Percentiles rank a stretch among this genome's conserved stretches.
phyloP scores from a whole-genome alignment of 257 asterid genomes.

The Catharanthus roseus region DNA sequence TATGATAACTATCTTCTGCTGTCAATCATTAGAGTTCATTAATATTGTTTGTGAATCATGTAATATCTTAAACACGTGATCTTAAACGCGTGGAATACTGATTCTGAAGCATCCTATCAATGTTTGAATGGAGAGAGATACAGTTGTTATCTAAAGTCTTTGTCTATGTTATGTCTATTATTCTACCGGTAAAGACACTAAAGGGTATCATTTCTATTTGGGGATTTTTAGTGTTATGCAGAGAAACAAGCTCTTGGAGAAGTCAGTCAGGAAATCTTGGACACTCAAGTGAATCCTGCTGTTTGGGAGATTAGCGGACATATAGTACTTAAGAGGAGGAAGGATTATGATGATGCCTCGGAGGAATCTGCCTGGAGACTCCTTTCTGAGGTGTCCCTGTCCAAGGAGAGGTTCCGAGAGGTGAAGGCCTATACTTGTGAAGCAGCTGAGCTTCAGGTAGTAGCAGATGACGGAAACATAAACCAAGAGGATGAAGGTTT shows the following conservation, averaged over 20 bases:
- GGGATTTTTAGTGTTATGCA: constrained; percentile 35
- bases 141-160: not conserved
- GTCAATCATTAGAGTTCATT: not conserved
- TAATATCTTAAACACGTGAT: too few species aligned
- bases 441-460: constrained; percentile 40
- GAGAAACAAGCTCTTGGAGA: constrained; percentile 65
- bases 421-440: constrained; percentile 29
- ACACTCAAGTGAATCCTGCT: constrained; percentile 74
- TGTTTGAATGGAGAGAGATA: not conserved
- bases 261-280: constrained; percentile 47
- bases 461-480: constrained; percentile 13
- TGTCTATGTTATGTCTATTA: not conserved
- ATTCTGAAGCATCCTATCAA: not conserved
- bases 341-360: constrained; percentile 57
- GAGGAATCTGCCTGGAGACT: constrained; percentile 55
- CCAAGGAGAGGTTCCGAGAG: constrained; percentile 43
- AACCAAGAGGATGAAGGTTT: constrained; percentile 21
- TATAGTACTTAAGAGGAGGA: constrained; percentile 57
- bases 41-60: not conserved
- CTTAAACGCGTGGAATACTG: not conserved
- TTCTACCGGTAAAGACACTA: not conserved
- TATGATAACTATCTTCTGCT: not conserved
- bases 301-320: constrained; percentile 84
- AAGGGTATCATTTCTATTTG: not conserved
- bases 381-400: constrained; percentile 56